Conservation (phyloP, 768 basidiomycete species). For the Tricholoma flavovirens region DNA sequence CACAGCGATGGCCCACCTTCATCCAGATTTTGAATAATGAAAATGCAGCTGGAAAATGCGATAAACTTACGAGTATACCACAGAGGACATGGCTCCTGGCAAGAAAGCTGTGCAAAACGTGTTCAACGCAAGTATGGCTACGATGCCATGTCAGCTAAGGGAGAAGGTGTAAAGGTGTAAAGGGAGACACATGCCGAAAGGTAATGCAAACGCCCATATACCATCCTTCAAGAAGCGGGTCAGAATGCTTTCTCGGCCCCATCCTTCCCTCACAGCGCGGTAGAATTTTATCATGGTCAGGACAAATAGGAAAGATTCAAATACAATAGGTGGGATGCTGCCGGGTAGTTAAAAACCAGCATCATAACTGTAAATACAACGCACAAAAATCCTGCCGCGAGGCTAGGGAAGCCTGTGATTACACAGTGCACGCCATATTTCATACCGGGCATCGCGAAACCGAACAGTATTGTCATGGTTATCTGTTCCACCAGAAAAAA, state of each 20-base stretch:
- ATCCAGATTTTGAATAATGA: neutral
- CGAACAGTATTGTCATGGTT: slow-evolving; percentile 12
- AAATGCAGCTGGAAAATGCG: neutral
- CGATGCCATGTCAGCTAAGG: neutral
- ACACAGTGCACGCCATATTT: slow-evolving; percentile 16
- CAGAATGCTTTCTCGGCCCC: slow-evolving; percentile 19
- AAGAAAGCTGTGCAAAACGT: slow-evolving; percentile 12
- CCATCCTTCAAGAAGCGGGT: slow-evolving; percentile 21
- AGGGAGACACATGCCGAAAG: slow-evolving; percentile 14
- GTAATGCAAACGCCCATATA: slow-evolving; percentile 21
- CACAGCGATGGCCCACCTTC: slow-evolving; percentile 19
- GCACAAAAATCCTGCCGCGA: slow-evolving; percentile 15
- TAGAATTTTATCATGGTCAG: slow-evolving; percentile 23
- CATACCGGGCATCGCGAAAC: slow-evolving; percentile 5
- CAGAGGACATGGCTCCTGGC: slow-evolving; percentile 13
- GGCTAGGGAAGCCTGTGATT: slow-evolving; percentile 13
- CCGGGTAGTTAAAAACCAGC: neutral
- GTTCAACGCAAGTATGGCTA: slow-evolving; percentile 16
- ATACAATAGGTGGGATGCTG: slow-evolving; percentile 15
- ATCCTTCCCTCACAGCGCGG: slow-evolving; percentile 16
- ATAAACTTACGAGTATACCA: slow-evolving; percentile 15
- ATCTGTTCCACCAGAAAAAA: slow-evolving; percentile 12
- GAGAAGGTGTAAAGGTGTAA: neutral
- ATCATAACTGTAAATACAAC: neutral
- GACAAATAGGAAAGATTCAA: slow-evolving; percentile 19